These are phyloP conservation scores for Turritis glabra DNA, from an alignment of 345 rosid genomes.

Conservation along the genomic window DNA sequence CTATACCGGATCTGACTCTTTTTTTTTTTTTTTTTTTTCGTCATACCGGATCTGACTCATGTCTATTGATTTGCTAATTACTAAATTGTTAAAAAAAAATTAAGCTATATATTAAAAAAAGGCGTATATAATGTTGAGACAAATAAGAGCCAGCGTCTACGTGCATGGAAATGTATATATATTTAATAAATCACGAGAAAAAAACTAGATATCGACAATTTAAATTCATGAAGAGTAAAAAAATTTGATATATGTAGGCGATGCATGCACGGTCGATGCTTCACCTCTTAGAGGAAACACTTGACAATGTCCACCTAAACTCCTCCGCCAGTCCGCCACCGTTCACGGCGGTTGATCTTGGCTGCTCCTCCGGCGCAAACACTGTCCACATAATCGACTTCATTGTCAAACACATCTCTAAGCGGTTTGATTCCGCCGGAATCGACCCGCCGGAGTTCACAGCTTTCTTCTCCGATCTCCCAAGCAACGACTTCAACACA, in stretches of 20 bases:
- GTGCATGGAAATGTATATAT: constrained; percentile 29
- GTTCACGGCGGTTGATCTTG: constrained; percentile 85
- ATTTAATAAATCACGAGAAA: constrained; percentile 1
- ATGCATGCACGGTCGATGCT: constrained; percentile 87
- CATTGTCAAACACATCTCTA: constrained; percentile 78
- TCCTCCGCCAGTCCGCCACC: constrained; percentile 49
- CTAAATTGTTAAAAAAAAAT: neutral
- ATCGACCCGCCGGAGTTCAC: constrained; percentile 72
- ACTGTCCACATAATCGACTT: constrained; percentile 63
- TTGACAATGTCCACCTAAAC: constrained; percentile 61
- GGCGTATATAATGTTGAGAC: neutral
- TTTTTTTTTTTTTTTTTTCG: no score
- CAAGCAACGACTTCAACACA: constrained; percentile 93
- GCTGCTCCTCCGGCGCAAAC: constrained; percentile 85
- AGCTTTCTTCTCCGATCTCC: constrained; percentile 89
- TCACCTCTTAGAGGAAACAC: constrained; percentile 82
- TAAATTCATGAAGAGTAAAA: neutral
- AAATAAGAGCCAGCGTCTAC: constrained; percentile 2
- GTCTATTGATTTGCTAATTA: neutral
- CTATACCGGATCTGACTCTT: neutral
- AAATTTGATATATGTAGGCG: constrained; percentile 51
- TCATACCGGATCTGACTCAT: neutral
- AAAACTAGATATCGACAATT: neutral
- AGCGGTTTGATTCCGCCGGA: constrained; percentile 61
- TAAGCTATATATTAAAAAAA: neutral